These are phyloP conservation scores for Nothophytophthora sp. DNA, from an alignment of 352 stramenopile genomes.

Conservation along the genomic window DNA sequence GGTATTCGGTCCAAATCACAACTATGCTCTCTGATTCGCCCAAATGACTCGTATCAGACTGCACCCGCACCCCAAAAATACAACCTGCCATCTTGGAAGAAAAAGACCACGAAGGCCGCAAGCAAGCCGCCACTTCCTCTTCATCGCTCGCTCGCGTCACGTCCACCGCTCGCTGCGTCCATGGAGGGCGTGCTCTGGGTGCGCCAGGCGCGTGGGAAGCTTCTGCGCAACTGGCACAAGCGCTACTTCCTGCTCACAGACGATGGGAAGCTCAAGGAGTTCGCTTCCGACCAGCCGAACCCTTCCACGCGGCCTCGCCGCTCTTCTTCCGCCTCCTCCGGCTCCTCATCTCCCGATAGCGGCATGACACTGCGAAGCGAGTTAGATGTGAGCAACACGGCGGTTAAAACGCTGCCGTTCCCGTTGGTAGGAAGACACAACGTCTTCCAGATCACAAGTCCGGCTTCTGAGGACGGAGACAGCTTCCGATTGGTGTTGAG, in stretches of 20 bases:
- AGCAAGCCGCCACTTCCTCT: no score
- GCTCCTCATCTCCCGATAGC: constrained; percentile 21
- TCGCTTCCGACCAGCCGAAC: constrained; percentile 31
- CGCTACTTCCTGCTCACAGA: constrained; percentile 63
- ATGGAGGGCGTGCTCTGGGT: constrained; percentile 69
- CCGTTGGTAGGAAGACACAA: constrained; percentile 41
- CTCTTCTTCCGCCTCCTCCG: constrained; percentile 7
- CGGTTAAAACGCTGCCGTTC: constrained; percentile 51
- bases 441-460: constrained; percentile 56
- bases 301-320: constrained; percentile 7
- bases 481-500: constrained; percentile 38
- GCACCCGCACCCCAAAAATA: no score
- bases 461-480: background rate
- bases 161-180: no score
- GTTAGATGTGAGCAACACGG: constrained; percentile 33
- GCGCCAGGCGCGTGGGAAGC: constrained; percentile 46
- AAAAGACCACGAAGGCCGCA: no score
- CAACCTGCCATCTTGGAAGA: no score
- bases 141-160: no score
- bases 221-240: constrained; percentile 71
- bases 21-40: no score
- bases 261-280: constrained; percentile 54
- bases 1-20: no score
- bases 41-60: no score
- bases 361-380: constrained; percentile 56